Percentiles rank a stretch among this genome's conserved stretches.
phyloP scores from a whole-genome alignment of 1,284 basidiomycete genomes.

The Entoloma clypeatum region DNA sequence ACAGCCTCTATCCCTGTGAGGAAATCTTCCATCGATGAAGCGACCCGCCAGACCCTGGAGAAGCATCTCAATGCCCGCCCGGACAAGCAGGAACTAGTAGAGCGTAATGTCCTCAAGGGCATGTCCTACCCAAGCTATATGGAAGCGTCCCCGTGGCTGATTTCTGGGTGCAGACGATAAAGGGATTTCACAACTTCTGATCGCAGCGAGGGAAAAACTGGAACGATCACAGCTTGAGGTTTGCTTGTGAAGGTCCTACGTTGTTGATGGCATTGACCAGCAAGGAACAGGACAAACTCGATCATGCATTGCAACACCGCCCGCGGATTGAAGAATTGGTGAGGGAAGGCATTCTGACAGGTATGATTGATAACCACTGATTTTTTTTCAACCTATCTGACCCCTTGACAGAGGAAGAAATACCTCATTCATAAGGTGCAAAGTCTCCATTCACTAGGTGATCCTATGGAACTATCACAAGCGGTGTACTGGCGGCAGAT shows the following conservation, averaged over 20 bases:
- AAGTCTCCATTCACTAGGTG: too few species aligned
- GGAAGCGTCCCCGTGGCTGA: not conserved
- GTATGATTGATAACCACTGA: constrained; percentile 27
- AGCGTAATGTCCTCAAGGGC: constrained; percentile 77
- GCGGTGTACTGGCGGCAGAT: too few species aligned
- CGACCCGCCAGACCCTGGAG: constrained; percentile 49
- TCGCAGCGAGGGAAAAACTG: constrained; percentile 63
- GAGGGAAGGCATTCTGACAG: constrained; percentile 64
- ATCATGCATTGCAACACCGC: constrained; percentile 59
- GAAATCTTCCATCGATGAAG: constrained; percentile 33
- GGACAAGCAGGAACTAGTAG: constrained; percentile 62
- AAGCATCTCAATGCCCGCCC: constrained; percentile 50
- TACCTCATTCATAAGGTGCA: constrained; percentile 16
- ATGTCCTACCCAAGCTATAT: not conserved
- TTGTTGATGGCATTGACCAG: not conserved
- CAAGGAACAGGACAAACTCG: constrained; percentile 58
- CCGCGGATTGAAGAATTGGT: constrained; percentile 69
- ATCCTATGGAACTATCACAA: too few species aligned
- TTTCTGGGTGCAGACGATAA: constrained; percentile 48
- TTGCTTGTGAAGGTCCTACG: constrained; percentile 14
- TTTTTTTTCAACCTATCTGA: constrained; percentile 4
- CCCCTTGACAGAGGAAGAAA: constrained; percentile 18
- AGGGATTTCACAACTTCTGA: constrained; percentile 62
- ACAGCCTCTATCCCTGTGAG: constrained; percentile 7
- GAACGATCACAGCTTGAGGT: constrained; percentile 69